Base-by-base conservation (phyloP, 2,329 filamentous ascomycete species). In the Trichophyton equinum region DNA sequence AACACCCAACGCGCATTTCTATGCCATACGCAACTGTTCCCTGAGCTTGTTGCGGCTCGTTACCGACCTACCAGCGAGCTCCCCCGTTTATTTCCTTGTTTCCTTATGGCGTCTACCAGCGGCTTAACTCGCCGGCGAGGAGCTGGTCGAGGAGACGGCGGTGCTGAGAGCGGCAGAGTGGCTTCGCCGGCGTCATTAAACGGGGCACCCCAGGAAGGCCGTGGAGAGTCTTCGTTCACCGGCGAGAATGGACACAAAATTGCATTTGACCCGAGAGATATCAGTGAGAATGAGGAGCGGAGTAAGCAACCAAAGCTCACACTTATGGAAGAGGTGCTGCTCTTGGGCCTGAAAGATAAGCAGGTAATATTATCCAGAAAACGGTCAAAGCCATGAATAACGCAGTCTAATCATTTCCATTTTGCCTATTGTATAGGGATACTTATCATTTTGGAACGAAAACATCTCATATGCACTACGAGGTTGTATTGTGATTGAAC, bases 371-470 rank as follows among this genome's bases (percentile, higher is more conserved):
- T 20, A 5, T 15, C 49, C 49, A 53, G 22, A 53, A 13, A 30
- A 20, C 8, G 49, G 11, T 53, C 7, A 5, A 27, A 25, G 11
- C 25, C 11, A 8, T n/a, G 49, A n/a, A 53, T 20, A 27, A 27
- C 46, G 11, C 27, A 53, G 27, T 53, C 49, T 53, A 53, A 53
- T 33, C n/a, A 6, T 15, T 13, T 7, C 3, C 22, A 4, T 33
- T 53, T 58, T 53, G 44, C 49, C 38, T 62, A 61, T 57, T 57
- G 11, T 36, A 47, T 72, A 96, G 91, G 94, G 94, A 66, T 97
- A 99, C 73, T 85, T 99, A 65, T 97, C 92, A 33, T 99, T 99
- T 77, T 99, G 94, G 94, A 99, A 99, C 77, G 94, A 99, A 77
- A 99, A 99, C 78, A 99, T 99, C 71, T 96, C 91, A 63, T 99